These are phyloP conservation scores for Miamiensis avidus DNA, from an alignment of 169 alveolate genomes.

Conservation along the genomic window DNA sequence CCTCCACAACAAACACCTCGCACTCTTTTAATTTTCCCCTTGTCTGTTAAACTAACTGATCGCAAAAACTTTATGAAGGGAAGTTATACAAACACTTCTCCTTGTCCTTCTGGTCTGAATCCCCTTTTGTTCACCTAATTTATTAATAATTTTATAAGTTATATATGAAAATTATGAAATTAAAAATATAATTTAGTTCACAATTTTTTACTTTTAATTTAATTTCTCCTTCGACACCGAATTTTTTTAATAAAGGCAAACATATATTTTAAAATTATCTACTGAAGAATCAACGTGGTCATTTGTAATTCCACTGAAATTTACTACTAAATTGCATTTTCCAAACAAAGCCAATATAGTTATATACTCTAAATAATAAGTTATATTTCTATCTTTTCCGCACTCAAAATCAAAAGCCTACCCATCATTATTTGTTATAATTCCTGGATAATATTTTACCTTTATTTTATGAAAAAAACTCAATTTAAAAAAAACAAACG, in stretches of 20 bases:
- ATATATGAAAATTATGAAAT: too few relatives aligned
- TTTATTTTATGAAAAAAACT: too few relatives aligned
- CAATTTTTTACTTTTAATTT: slow-evolving; percentile 40
- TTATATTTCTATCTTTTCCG: slow-evolving; percentile 64
- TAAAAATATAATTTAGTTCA: too few relatives aligned
- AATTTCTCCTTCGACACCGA: slow-evolving; percentile 64
- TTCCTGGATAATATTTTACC: slow-evolving; percentile 60
- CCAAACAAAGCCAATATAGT: slow-evolving; percentile 74
- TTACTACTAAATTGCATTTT: slow-evolving; percentile 58
- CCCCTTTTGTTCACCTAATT: slow-evolving; percentile 63
- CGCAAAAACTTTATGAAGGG: slow-evolving; percentile 64
- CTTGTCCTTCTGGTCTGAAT: slow-evolving; percentile 67
- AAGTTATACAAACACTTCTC: slow-evolving; percentile 55
- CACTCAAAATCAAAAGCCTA: slow-evolving; percentile 55
- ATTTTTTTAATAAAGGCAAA: slow-evolving; percentile 46
- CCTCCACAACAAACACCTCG: slow-evolving; percentile 73
- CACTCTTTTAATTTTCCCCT: slow-evolving; percentile 76
- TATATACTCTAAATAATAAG: slow-evolving; percentile 70
- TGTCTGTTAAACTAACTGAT: slow-evolving; percentile 60
- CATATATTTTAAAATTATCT: slow-evolving; percentile 34
- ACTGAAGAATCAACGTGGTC: slow-evolving; percentile 52
- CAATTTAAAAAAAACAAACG: not conserved
- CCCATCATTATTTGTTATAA: slow-evolving; percentile 63
- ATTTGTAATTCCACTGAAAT: slow-evolving; percentile 74
- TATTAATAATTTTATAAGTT: too few relatives aligned